Evolutionary conservation across 129 eudicot genomes (phyloP).

Genomic region (Flaveria robusta): DNA sequence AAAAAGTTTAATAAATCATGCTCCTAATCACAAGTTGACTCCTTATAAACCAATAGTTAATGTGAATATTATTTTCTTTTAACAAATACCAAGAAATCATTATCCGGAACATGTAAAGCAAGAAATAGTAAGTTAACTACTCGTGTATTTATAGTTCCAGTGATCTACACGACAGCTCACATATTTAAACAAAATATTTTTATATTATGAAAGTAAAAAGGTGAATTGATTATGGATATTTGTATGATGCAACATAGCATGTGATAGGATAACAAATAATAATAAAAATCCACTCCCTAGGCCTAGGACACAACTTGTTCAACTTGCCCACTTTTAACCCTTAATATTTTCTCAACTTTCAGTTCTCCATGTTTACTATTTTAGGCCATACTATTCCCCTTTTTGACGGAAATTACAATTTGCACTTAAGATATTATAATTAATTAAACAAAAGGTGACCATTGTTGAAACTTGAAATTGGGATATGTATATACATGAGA

Average conservation of each 20-base stretch:
- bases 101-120: background rate
- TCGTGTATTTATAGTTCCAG: background rate
- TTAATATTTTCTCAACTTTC: conserved; percentile 14
- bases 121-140: background rate
- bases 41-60: background rate
- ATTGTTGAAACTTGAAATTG: conserved; percentile 31
- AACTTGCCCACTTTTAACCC: conserved; percentile 40
- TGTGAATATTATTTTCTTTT: background rate
- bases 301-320: conserved; percentile 39
- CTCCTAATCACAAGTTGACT: background rate
- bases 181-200: background rate
- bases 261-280: conserved; percentile 31
- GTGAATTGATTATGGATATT: background rate
- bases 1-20: background rate
- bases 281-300: conserved; percentile 26
- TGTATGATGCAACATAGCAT: conserved; percentile 34
- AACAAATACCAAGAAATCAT: background rate
- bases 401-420: conserved; percentile 26
- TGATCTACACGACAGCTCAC: background rate
- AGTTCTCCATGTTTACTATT: conserved; percentile 33
- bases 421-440: conserved; percentile 36
- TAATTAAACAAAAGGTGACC: conserved; percentile 30
- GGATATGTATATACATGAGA: too few relatives aligned
- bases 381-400: conserved; percentile 32
- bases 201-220: background rate